Percentiles rank a stretch among this genome's conserved stretches.
Conservation (phyloP, 768 basidiomycete genomes). For the Serendipita sp. region DNA sequence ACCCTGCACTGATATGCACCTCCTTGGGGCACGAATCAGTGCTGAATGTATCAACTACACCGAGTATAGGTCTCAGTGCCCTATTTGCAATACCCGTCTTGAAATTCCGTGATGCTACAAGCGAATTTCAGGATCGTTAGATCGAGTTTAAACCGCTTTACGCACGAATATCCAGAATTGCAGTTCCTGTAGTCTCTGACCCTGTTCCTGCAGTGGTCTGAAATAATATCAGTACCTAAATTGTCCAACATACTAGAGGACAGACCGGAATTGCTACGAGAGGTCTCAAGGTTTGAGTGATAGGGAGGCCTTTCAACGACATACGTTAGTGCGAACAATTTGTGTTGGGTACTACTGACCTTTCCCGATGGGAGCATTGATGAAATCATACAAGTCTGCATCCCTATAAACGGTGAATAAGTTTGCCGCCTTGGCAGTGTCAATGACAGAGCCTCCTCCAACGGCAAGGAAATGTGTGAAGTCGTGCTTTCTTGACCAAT, state of each 20-base stretch:
- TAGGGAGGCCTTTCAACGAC: constrained; percentile 42
- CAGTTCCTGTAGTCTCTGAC: constrained; percentile 87
- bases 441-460: constrained; percentile 89
- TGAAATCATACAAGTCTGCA: constrained; percentile 85
- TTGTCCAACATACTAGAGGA: background rate
- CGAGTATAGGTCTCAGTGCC: constrained; percentile 77
- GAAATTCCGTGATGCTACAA: constrained; percentile 55
- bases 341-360: background rate
- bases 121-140: too few species aligned
- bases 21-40: constrained; percentile 83
- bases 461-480: constrained; percentile 88
- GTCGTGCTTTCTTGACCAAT: constrained; percentile 71
- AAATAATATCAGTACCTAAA: constrained; percentile 19
- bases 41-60: constrained; percentile 74
- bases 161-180: constrained; percentile 68
- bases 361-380: constrained; percentile 91
- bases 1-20: constrained; percentile 85
- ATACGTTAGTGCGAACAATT: background rate
- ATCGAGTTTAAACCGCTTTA: too few species aligned
- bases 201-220: constrained; percentile 77
- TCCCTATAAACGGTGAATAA: constrained; percentile 87
- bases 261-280: constrained; percentile 42
- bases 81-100: constrained; percentile 94
- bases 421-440: constrained; percentile 92
- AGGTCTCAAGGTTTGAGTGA: constrained; percentile 56